A percentile compares a stretch with the other conserved stretches of the same genome.
phyloP scores from a whole-genome alignment of 1,284 basidiomycete species.

The Pyrrhoderma noxium region DNA sequence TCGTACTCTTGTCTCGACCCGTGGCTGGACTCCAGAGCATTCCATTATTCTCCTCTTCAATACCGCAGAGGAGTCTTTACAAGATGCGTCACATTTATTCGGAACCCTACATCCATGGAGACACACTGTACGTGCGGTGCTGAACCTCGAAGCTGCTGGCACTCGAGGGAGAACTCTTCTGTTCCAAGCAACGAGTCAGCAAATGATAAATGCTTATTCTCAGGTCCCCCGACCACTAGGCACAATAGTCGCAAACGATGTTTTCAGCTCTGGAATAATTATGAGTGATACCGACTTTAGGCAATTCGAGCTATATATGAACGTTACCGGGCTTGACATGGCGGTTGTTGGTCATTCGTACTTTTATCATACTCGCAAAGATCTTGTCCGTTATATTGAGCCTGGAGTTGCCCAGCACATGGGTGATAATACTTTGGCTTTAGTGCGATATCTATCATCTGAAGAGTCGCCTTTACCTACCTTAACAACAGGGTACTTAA shows the following conservation, averaged over 20 bases:
- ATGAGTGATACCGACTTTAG: conserved; percentile 91
- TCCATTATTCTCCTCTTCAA: conserved; percentile 92
- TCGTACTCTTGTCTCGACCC: conserved; percentile 71
- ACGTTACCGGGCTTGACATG: conserved; percentile 85
- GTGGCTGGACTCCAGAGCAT: conserved; percentile 69
- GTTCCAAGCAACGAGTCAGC: conserved; percentile 92
- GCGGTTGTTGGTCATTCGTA: conserved; percentile 93
- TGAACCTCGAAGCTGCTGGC: conserved; percentile 95
- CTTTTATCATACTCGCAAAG: conserved; percentile 87
- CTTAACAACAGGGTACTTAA: conserved; percentile 47
- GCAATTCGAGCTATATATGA: conserved; percentile 90
- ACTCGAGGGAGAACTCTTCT: conserved; percentile 83
- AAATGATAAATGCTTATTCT: conserved; percentile 91
- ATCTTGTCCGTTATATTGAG: conserved; percentile 77
- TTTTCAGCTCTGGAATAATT: conserved; percentile 90
- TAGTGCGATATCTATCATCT: conserved; percentile 76
- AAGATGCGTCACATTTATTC: conserved; percentile 91
- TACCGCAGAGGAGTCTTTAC: conserved; percentile 89
- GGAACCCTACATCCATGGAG: conserved; percentile 80
- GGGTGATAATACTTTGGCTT: conserved; percentile 83
- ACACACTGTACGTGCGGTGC: conserved; percentile 71
- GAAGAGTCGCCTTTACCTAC: conserved; percentile 55
- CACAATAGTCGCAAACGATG: conserved; percentile 87
- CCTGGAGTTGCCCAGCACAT: conserved; percentile 84
- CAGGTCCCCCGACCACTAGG: conserved; percentile 87